These are phyloP conservation scores for Boletus tylopilopsis DNA, from an alignment of 768 basidiomycete genomes.

Conservation along the genomic window DNA sequence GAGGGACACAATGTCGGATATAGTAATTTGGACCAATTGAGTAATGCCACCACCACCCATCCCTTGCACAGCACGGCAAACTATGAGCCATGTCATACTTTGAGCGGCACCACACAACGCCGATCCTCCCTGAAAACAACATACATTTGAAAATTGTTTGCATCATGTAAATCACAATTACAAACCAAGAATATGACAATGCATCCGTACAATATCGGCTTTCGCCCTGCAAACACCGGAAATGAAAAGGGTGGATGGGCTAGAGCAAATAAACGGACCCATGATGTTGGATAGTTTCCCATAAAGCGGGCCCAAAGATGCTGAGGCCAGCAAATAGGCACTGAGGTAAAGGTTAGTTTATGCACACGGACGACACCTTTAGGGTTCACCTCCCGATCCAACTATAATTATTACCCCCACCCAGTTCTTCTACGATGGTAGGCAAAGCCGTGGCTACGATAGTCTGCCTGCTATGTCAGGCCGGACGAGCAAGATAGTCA, in stretches of 20 bases:
- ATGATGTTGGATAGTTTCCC: slow-evolving; percentile 45
- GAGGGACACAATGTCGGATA: slow-evolving; percentile 38
- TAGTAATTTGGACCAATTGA: slow-evolving; percentile 35
- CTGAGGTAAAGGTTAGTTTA: slow-evolving; percentile 19
- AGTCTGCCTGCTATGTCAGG: slow-evolving; percentile 27
- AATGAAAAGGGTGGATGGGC: not conserved
- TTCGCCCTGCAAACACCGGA: slow-evolving; percentile 29
- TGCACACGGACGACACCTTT: not conserved
- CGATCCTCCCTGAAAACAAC: slow-evolving; percentile 30
- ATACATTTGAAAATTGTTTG: not conserved
- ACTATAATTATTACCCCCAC: slow-evolving; percentile 42
- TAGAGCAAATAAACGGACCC: slow-evolving; percentile 19
- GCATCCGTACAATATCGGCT: slow-evolving; percentile 33
- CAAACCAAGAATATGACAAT: slow-evolving; percentile 37
- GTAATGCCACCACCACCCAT: slow-evolving; percentile 40
- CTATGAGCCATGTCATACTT: slow-evolving; percentile 40
- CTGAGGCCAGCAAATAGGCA: slow-evolving; percentile 45
- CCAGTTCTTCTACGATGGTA: slow-evolving; percentile 44
- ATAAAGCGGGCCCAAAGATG: slow-evolving; percentile 41
- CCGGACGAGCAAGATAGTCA: not conserved
- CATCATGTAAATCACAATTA: slow-evolving; percentile 4
- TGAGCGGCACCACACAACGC: slow-evolving; percentile 43
- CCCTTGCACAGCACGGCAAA: slow-evolving; percentile 40
- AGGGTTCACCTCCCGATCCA: slow-evolving; percentile 44
- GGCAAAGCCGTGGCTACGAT: slow-evolving; percentile 49